phyloP scores from a whole-genome alignment of 2,329 filamentous ascomycete species.

The Botryotinia convoluta region DNA sequence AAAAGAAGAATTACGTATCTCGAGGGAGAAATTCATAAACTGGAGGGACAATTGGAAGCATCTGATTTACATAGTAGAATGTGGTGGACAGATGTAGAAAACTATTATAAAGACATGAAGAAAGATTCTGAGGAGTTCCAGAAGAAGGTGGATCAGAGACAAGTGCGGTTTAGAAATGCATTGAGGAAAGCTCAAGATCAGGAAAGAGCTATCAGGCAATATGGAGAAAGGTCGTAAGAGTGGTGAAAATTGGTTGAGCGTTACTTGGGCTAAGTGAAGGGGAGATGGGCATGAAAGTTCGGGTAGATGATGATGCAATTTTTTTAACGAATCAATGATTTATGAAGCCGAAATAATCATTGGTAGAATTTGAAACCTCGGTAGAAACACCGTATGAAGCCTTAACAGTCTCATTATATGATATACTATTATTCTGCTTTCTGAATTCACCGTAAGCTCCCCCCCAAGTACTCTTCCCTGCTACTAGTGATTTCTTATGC shows the following conservation, averaged over 20 bases:
- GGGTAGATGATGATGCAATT: background rate
- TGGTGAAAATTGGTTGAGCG: background rate
- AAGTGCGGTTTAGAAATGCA: background rate
- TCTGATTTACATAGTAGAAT: background rate
- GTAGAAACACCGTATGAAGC: background rate
- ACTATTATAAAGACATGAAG: background rate
- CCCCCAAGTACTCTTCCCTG: background rate
- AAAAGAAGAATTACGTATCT: background rate
- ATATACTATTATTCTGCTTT: background rate
- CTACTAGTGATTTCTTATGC: background rate
- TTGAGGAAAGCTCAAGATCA: background rate
- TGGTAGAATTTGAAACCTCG: background rate
- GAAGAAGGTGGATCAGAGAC: background rate
- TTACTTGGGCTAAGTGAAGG: background rate
- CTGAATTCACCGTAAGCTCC: background rate
- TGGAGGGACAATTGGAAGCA: background rate
- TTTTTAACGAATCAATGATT: background rate
- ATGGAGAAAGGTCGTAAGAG: background rate
- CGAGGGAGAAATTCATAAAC: background rate
- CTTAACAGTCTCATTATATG: background rate
- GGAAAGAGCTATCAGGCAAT: background rate
- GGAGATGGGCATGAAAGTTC: background rate
- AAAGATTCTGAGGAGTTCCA: background rate
- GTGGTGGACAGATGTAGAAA: background rate
- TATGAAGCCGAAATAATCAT: background rate